Base-by-base conservation (phyloP, 148 eudicot species). In the Spergularia marina region DNA sequence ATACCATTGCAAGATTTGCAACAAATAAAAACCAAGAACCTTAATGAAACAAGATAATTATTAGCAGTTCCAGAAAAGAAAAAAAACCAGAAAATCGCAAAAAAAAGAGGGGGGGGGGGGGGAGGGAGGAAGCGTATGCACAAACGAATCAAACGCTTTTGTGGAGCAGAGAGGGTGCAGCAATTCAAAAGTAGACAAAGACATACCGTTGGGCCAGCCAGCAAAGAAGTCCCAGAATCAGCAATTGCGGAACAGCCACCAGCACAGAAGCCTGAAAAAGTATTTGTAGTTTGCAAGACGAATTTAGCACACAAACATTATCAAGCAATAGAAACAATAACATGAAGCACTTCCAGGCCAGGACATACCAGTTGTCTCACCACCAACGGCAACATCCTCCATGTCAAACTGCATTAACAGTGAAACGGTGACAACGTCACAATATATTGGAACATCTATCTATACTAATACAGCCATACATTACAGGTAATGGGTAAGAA, bases 201-300 rank as follows among this genome's bases (percentile, higher is more conserved):
- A 82, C 80, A 20, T 91, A 93, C 98, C 68, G 91, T 89, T 57
- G 98, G 98, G 73, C 98, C 98, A 79, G 98, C 94, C 90, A 93
- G 78, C 82, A 91, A 83, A 77, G 98, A 91, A 40, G 96, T 93
- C 72, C 98, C 98, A 82, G 98, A 93, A 82, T 93, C 98, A 47
- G 97, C 98, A 75, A 93, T 93, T 57, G 98, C 97, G 49, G 98
- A 84, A 82, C 98, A 93, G 68, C 97, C 94, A 74, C 68, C 85
- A 81, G 77, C 75, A 72, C 98, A 93, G 76, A 79, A 91, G 83
- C 94, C 98, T 93, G 90, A 77, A 84, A 83, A 9, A 51, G 0
- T 39, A 40, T 15, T 25, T 23, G 25, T 39, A 53, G 47, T 18
- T 60, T 76, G 56, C 59, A 23, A 55, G 14, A 0, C 12, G 40